Evolutionary conservation across 257 asterid genomes (phyloP).

Genomic region (Marsdenia floribunda): DNA sequence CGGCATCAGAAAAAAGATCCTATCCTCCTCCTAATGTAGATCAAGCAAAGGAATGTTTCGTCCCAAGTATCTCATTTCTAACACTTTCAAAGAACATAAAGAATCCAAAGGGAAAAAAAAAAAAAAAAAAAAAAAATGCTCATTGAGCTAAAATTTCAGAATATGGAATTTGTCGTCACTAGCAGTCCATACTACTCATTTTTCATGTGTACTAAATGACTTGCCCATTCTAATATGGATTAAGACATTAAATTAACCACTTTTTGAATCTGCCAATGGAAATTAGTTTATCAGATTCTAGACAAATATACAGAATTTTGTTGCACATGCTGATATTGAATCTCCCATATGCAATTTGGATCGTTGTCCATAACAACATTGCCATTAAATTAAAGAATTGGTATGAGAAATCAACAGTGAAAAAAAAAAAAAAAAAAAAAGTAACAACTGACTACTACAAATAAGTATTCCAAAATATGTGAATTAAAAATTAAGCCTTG

Average conservation of each 20-base stretch:
- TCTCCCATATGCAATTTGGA: neutral
- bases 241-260: neutral
- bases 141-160: neutral
- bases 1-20: neutral
- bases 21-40: neutral
- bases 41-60: neutral
- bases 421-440: neutral
- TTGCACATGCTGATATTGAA: neutral
- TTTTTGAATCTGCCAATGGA: neutral
- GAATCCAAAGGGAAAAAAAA: neutral
- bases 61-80: neutral
- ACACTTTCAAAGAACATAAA: neutral
- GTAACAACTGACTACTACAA: neutral
- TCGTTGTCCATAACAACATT: neutral
- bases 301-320: neutral
- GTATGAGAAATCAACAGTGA: neutral
- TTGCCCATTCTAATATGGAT: neutral
- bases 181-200: neutral
- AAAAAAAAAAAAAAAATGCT: too few species aligned
- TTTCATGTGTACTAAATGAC: neutral
- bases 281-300: neutral
- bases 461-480: neutral
- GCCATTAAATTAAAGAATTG: neutral
- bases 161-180: neutral
- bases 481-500: constrained; percentile 9